Percentiles rank a stretch among this genome's conserved stretches.
Evolutionary conservation across 164 flowering plant genomes (phyloP).

Genomic region (Tetracentron sinense): DNA sequence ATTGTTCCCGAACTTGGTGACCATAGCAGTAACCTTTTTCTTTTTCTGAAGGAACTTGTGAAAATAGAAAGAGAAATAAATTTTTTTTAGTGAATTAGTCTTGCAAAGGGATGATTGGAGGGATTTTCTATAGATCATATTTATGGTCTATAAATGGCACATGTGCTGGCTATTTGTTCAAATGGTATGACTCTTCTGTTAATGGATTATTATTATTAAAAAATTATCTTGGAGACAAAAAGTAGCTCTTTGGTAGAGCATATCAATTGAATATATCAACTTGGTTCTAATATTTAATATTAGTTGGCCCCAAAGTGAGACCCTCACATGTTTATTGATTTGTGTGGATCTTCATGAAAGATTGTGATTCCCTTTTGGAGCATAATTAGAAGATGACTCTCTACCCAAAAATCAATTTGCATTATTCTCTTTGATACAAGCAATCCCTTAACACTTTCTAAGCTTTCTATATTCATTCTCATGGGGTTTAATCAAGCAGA

Average conservation of each 20-base stretch:
- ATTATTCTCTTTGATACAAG: constrained; percentile 20
- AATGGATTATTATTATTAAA: no score
- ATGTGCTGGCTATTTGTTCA: no score
- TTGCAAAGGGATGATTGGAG: no score
- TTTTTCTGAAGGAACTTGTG: no score
- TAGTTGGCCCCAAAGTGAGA: constrained; percentile 9
- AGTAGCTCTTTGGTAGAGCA: not conserved
- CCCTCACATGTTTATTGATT: constrained; percentile 22
- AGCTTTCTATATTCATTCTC: not conserved
- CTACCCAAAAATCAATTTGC: constrained; percentile 13
- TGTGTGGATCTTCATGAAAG: constrained; percentile 17
- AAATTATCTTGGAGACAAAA: not conserved
- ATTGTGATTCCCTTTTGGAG: constrained; percentile 26
- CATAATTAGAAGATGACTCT: constrained; percentile 20
- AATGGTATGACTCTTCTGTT: not conserved
- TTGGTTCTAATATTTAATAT: not conserved
- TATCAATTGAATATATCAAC: not conserved
- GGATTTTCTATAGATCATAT: no score
- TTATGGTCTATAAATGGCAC: no score
- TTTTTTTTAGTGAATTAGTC: no score
- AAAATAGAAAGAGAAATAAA: no score
- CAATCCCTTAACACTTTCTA: constrained; percentile 2
- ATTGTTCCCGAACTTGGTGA: no score
- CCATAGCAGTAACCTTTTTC: no score
- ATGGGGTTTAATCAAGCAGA: constrained; percentile 8